Evolutionary conservation across 2,329 filamentous ascomycete genomes (phyloP).

Genomic region (Stagonosporopsis cucurbitacearum): DNA sequence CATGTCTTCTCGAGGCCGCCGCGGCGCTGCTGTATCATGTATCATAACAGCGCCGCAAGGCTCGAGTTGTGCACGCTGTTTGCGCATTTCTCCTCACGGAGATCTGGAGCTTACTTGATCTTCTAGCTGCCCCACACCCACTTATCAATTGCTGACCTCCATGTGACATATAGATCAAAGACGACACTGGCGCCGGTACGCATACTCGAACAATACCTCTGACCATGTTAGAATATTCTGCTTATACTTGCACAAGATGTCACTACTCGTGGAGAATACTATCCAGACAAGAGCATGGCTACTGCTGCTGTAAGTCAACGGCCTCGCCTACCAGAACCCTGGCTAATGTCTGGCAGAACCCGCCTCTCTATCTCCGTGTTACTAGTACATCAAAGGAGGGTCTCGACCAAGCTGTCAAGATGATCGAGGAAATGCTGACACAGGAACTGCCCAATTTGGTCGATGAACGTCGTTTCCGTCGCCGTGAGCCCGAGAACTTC

Average conservation of each 20-base stretch:
- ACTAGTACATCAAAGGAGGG: constrained; percentile 91
- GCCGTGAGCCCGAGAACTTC: constrained; percentile 78
- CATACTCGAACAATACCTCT: constrained; percentile 72
- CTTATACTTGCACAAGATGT: constrained; percentile 84
- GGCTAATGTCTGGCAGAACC: constrained; percentile 66
- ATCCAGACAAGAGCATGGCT: constrained; percentile 97
- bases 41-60: constrained; percentile 64
- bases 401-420: constrained; percentile 83
- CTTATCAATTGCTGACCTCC: constrained; percentile 92
- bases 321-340: not conserved
- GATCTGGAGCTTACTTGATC: constrained; percentile 57
- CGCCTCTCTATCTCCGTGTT: constrained; percentile 91
- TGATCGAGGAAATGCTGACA: constrained; percentile 95
- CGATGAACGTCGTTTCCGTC: constrained; percentile 89
- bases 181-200: constrained; percentile 99
- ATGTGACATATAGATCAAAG: constrained; percentile 96
- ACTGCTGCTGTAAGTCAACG: constrained; percentile 73
- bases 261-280: constrained; percentile 95
- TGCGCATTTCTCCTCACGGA: constrained; percentile 46
- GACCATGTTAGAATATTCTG: constrained; percentile 61
- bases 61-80: constrained; percentile 38
- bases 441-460: constrained; percentile 95
- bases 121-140: constrained; percentile 57
- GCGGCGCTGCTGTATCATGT: constrained; percentile 54
- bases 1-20: constrained; percentile 42